A percentile compares a stretch with the other conserved stretches of the same genome.
Conservation (phyloP, 179 eudicot genomes). For the Carnegiea gigantea region DNA sequence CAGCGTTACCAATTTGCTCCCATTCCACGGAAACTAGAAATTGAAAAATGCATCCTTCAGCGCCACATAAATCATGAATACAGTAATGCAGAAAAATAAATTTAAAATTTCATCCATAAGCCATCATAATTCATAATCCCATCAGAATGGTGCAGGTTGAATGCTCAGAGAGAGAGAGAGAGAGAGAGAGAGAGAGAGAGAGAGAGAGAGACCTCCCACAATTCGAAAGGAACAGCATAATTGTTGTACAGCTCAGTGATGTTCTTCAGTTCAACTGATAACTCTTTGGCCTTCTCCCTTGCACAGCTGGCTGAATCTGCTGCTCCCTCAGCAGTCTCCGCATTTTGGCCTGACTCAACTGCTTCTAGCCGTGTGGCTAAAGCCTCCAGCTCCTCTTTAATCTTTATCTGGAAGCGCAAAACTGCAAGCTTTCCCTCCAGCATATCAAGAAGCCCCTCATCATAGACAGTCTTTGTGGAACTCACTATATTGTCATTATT, state of each 20-base stretch:
- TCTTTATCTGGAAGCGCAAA: constrained; percentile 83
- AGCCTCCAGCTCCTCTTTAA: constrained; percentile 70
- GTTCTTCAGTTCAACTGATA: constrained; percentile 77
- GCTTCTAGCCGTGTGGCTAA: constrained; percentile 57
- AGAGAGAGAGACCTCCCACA: constrained; percentile 73
- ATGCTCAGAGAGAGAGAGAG: not conserved
- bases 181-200: constrained; percentile 30
- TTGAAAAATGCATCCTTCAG: not conserved
- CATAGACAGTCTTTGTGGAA: constrained; percentile 54
- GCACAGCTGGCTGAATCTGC: constrained; percentile 36
- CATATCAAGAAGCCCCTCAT: constrained; percentile 85
- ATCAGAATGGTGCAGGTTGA: not conserved
- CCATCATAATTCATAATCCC: not conserved
- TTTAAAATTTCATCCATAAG: not conserved
- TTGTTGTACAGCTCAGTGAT: constrained; percentile 93
- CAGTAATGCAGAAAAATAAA: not conserved
- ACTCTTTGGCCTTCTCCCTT: constrained; percentile 71
- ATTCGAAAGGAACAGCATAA: constrained; percentile 92
- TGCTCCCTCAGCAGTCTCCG: constrained; percentile 40
- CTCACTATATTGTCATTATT: constrained; percentile 43
- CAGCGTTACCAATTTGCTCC: too few relatives aligned
- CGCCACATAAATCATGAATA: not conserved
- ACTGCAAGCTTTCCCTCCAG: constrained; percentile 97
- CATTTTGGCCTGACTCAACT: constrained; percentile 55
- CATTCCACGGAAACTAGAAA: not conserved